phyloP scores from a whole-genome alignment of 805 yeast species.

The Myxozyma neglecta region DNA sequence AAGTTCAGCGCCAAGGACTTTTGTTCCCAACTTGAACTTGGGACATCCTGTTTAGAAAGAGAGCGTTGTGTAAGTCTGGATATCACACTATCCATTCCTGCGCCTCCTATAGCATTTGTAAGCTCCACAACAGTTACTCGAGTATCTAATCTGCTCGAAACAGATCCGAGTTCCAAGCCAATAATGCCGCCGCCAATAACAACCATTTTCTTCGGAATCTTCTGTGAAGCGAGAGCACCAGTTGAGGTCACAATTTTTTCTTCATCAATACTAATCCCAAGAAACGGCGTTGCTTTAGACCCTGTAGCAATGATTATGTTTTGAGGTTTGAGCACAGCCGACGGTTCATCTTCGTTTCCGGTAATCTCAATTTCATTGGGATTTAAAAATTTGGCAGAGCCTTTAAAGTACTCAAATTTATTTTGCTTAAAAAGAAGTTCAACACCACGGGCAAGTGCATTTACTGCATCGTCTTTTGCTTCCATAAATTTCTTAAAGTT shows the following conservation, averaged over 20 bases:
- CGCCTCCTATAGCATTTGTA: conserved; percentile 93
- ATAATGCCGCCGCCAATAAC: conserved; percentile 99
- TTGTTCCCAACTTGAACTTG: conserved; percentile 87
- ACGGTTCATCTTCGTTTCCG: conserved; percentile 83
- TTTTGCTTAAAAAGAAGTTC: conserved; percentile 94
- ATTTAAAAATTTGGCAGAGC: conserved; percentile 81
- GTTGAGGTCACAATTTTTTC: conserved; percentile 96
- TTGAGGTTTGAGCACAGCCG: conserved; percentile 71
- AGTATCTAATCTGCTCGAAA: conserved; percentile 90
- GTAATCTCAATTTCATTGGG: conserved; percentile 76
- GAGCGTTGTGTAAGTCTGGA: conserved; percentile 87
- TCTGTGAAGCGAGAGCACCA: conserved; percentile 80
- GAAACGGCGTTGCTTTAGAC: conserved; percentile 97
- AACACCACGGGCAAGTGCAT: conserved; percentile 87
- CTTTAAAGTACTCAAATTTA: conserved; percentile 91
- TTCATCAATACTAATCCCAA: conserved; percentile 94
- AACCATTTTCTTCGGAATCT: conserved; percentile 87
- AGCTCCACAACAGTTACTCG: conserved; percentile 94
- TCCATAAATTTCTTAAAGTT: conserved; percentile 79
- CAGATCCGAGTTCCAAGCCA: conserved; percentile 99
- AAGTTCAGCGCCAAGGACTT: conserved; percentile 82
- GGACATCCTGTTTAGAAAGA: conserved; percentile 92
- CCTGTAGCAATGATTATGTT: conserved; percentile 96
- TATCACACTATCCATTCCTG: conserved; percentile 97
- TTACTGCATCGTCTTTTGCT: conserved; percentile 89